A percentile compares a stretch with the other conserved stretches of the same genome.
Conservation (phyloP, 306 rosid genomes). For the Luffa acutangula region DNA sequence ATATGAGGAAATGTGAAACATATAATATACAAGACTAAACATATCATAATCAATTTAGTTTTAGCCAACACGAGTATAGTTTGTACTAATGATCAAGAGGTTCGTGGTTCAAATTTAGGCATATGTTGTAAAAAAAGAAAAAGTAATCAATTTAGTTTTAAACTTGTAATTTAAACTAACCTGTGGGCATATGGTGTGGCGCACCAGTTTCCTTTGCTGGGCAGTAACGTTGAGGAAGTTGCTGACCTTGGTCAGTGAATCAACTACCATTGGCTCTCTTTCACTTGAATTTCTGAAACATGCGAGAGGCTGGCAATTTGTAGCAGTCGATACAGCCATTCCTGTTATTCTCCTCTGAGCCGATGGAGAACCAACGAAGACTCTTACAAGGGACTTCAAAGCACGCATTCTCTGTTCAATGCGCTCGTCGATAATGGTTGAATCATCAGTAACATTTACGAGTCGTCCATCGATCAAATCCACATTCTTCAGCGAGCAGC, state of each 20-base stretch:
- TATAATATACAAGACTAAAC: not conserved
- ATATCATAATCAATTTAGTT: not conserved
- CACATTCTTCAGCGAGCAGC: slow-evolving; percentile 37
- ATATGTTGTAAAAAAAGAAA: too few relatives aligned
- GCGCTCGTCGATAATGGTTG: slow-evolving; percentile 33
- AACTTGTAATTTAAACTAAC: not conserved
- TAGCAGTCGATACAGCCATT: slow-evolving; percentile 1
- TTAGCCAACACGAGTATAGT: not conserved
- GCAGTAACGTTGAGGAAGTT: slow-evolving; percentile 52
- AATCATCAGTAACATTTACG: slow-evolving; percentile 35
- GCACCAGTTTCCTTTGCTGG: slow-evolving; percentile 75
- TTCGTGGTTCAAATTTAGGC: too few relatives aligned
- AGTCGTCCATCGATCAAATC: slow-evolving; percentile 56
- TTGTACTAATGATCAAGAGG: too few relatives aligned
- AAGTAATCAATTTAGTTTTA: not conserved
- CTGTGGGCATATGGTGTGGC: slow-evolving; percentile 41
- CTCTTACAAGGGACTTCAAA: slow-evolving; percentile 57
- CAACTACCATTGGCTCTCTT: slow-evolving; percentile 50
- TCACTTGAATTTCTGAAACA: slow-evolving; percentile 52
- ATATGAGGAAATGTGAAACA: not conserved
- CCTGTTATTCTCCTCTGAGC: slow-evolving; percentile 32
- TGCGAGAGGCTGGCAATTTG: slow-evolving; percentile 16
- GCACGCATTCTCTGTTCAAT: slow-evolving; percentile 35
- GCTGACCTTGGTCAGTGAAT: slow-evolving; percentile 51
- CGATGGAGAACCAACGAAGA: slow-evolving; percentile 47